A percentile compares a stretch with the other conserved stretches of the same genome.
Conservation (phyloP, 495 filamentous ascomycete genomes). For the Aspergillus bertholletiae region DNA sequence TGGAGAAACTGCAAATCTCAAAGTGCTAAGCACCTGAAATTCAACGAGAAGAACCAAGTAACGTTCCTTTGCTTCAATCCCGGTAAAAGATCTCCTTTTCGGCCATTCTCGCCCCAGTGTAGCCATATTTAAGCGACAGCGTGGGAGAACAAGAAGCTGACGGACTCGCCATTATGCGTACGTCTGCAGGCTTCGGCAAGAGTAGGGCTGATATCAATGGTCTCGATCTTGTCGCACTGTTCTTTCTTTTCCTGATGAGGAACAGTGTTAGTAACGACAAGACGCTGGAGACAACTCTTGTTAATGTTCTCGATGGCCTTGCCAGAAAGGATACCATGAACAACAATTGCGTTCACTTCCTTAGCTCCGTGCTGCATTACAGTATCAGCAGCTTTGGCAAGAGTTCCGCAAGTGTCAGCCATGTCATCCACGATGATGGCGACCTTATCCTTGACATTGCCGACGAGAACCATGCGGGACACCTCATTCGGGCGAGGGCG, state of each 20-base stretch:
- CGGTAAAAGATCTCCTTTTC: background rate
- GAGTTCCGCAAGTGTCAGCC: conserved; percentile 93
- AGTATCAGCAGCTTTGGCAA: conserved; percentile 88
- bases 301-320: conserved; percentile 90
- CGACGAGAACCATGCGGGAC: conserved; percentile 85
- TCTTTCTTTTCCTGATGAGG: conserved; percentile 76
- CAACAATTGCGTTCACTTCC: conserved; percentile 90
- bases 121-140: conserved; percentile 48
- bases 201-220: conserved; percentile 92
- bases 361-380: conserved; percentile 85
- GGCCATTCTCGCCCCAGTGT: background rate
- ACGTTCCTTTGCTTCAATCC: background rate
- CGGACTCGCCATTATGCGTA: conserved; percentile 94
- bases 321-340: conserved; percentile 90
- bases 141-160: conserved; percentile 92
- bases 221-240: conserved; percentile 71
- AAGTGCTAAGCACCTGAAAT: background rate
- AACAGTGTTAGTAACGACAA: conserved; percentile 98
- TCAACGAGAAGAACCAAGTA: background rate
- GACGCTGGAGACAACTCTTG: conserved; percentile 64
- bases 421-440: conserved; percentile 79
- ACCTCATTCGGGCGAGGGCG: conserved; percentile 94
- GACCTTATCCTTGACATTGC: conserved; percentile 57
- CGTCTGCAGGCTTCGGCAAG: conserved; percentile 66
- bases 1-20: too few species aligned